Percentiles rank a stretch among this genome's conserved stretches.
phyloP scores from a whole-genome alignment of 2,329 filamentous ascomycete genomes.

The Macrophomina pseudophaseolina region DNA sequence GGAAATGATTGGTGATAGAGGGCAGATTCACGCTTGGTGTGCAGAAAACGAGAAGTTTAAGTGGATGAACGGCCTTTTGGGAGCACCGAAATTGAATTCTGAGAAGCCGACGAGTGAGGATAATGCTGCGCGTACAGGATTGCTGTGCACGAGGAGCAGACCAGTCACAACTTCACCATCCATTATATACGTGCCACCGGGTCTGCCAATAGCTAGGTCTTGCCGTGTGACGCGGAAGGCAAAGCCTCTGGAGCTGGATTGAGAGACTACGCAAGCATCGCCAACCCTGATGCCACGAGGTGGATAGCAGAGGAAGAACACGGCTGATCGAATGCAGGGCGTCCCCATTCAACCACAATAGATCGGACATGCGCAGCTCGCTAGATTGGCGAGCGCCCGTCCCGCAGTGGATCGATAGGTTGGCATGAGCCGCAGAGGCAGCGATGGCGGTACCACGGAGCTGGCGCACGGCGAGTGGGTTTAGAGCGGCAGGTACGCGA shows the following conservation, averaged over 20 bases:
- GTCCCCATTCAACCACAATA: not conserved
- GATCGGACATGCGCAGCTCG: conserved; percentile 13
- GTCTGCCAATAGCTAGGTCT: not conserved
- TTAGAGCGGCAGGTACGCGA: conserved; percentile 21
- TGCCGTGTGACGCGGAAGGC: conserved; percentile 1
- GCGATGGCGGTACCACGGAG: not conserved
- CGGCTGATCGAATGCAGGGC: conserved; percentile 18
- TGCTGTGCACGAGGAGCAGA: not conserved
- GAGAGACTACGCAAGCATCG: not conserved
- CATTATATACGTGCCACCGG: conserved; percentile 13
- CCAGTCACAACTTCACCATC: not conserved
- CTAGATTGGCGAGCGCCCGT: conserved; percentile 22
- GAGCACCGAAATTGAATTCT: not conserved
- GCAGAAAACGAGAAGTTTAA: too few species aligned
- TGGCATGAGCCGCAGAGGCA: conserved; percentile 10
- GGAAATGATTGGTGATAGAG: too few species aligned
- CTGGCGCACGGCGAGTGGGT: not conserved
- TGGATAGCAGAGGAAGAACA: not conserved
- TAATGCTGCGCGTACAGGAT: not conserved
- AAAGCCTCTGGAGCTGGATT: not conserved
- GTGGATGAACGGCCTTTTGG: not conserved
- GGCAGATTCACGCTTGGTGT: too few species aligned
- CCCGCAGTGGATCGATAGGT: conserved; percentile 23
- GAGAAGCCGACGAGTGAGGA: not conserved
- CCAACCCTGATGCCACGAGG: not conserved